phyloP scores from a whole-genome alignment of 163 green algal genomes.

The Picocystis sp. region DNA sequence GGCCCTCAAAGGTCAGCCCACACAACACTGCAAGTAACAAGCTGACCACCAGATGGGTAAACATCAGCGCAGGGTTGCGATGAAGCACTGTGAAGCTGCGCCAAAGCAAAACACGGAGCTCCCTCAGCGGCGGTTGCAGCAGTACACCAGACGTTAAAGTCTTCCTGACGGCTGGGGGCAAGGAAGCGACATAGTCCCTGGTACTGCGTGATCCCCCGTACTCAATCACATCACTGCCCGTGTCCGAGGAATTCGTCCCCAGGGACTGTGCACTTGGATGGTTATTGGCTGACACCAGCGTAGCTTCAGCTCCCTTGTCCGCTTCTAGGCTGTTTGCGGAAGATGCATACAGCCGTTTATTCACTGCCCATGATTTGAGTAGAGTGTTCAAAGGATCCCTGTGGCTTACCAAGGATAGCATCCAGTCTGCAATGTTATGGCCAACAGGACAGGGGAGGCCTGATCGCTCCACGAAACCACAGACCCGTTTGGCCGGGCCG shows the following conservation, averaged over 20 bases:
- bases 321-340: not conserved
- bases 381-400: no score
- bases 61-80: slow-evolving; percentile 42
- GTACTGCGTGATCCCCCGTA: slow-evolving; percentile 1
- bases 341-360: slow-evolving; percentile 1
- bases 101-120: slow-evolving; percentile 43
- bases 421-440: slow-evolving; percentile 29
- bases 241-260: no score
- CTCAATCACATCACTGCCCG: not conserved
- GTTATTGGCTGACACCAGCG: slow-evolving; percentile 1
- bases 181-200: not conserved
- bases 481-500: not conserved
- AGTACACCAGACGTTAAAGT: not conserved
- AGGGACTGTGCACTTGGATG: no score
- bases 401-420: slow-evolving; percentile 22
- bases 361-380: no score
- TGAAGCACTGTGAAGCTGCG: slow-evolving; percentile 26
- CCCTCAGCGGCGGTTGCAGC: slow-evolving; percentile 3
- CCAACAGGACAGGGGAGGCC: slow-evolving; percentile 19
- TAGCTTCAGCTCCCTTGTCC: not conserved
- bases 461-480: no score
- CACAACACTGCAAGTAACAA: slow-evolving; percentile 11
- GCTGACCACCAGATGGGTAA: slow-evolving; percentile 25
- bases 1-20: slow-evolving; percentile 27
- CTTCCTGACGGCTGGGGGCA: slow-evolving; percentile 1